Conservation (phyloP, 768 basidiomycete species). For the Rhodotorula sphaerocarpa region DNA sequence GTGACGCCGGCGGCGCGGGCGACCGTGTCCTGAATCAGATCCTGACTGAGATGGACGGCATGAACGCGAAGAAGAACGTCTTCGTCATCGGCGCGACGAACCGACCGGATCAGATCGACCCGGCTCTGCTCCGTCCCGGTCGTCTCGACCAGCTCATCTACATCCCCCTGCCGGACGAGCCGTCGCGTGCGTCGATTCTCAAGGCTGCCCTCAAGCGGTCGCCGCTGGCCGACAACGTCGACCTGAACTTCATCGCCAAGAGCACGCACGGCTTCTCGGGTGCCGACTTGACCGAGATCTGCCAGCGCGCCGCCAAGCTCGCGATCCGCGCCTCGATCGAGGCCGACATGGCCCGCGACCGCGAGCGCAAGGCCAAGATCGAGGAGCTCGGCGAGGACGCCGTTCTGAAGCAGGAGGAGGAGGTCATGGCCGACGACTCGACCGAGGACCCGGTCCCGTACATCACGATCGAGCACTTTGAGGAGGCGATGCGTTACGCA, state of each 20-base stretch:
- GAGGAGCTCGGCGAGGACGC: slow-evolving; percentile 62
- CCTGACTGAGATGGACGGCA: slow-evolving; percentile 96
- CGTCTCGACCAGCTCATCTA: slow-evolving; percentile 99
- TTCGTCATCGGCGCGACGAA: slow-evolving; percentile 81
- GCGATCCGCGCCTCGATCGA: slow-evolving; percentile 95
- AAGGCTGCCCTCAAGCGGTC: slow-evolving; percentile 84
- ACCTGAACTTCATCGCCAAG: slow-evolving; percentile 78
- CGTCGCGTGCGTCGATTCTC: slow-evolving; percentile 82
- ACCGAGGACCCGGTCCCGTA: slow-evolving; percentile 80
- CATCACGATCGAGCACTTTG: slow-evolving; percentile 74
- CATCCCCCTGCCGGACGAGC: slow-evolving; percentile 94
- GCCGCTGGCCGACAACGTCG: slow-evolving; percentile 71
- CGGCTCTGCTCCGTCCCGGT: slow-evolving; percentile 87
- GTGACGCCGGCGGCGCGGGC: slow-evolving; percentile 91
- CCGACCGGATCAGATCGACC: slow-evolving; percentile 89
- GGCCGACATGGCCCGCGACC: slow-evolving; percentile 66
- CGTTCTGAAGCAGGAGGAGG: slow-evolving; percentile 62
- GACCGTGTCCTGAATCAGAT: slow-evolving; percentile 97
- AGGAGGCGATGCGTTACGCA: slow-evolving; percentile 63
- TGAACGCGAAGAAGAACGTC: slow-evolving; percentile 92
- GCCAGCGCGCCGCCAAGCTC: slow-evolving; percentile 92
- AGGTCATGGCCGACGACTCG: slow-evolving; percentile 53
- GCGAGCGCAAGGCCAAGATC: slow-evolving; percentile 73
- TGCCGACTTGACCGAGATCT: slow-evolving; percentile 99
- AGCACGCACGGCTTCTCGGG: slow-evolving; percentile 96